Percentiles rank a stretch among this genome's conserved stretches.
Evolutionary conservation across 2,329 filamentous ascomycete genomes (phyloP).

Genomic region (Monosporascus sp.): DNA sequence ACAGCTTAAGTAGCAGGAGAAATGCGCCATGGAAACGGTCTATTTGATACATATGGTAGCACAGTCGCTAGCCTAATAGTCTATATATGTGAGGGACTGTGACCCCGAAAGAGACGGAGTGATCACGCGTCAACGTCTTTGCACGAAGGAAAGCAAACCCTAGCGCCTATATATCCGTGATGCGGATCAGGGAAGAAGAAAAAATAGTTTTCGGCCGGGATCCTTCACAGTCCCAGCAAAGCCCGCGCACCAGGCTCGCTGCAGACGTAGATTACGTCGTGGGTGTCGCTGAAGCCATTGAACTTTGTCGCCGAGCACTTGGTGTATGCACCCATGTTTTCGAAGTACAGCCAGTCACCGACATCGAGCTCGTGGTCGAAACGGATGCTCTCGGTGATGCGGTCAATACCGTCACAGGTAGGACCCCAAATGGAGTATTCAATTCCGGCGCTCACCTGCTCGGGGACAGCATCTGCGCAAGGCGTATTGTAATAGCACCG

Average conservation of each 20-base stretch:
- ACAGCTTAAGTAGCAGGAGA: too few species aligned
- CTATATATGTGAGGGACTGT: too few species aligned
- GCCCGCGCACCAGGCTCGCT: slow-evolving; percentile 84
- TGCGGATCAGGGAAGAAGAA: neutral
- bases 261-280: slow-evolving; percentile 91
- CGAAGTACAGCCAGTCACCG: slow-evolving; percentile 97
- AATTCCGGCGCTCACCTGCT: slow-evolving; percentile 42
- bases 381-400: slow-evolving; percentile 75
- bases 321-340: slow-evolving; percentile 98
- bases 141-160: neutral
- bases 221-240: slow-evolving; percentile 44
- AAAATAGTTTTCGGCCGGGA: neutral
- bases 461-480: slow-evolving; percentile 39
- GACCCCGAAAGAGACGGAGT: too few species aligned
- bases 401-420: slow-evolving; percentile 96
- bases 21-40: too few species aligned
- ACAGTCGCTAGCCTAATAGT: slow-evolving; percentile 1
- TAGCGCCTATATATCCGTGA: neutral
- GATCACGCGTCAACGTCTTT: neutral
- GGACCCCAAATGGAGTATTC: slow-evolving; percentile 98
- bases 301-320: slow-evolving; percentile 97
- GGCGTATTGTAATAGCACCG: slow-evolving; percentile 53
- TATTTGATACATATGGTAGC: too few species aligned
- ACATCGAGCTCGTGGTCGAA: slow-evolving; percentile 77
- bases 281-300: slow-evolving; percentile 91